Percentiles rank a stretch among this genome's conserved stretches.
Conservation (phyloP, 768 basidiomycete species). For the Phlebiopsis flavidoalba region DNA sequence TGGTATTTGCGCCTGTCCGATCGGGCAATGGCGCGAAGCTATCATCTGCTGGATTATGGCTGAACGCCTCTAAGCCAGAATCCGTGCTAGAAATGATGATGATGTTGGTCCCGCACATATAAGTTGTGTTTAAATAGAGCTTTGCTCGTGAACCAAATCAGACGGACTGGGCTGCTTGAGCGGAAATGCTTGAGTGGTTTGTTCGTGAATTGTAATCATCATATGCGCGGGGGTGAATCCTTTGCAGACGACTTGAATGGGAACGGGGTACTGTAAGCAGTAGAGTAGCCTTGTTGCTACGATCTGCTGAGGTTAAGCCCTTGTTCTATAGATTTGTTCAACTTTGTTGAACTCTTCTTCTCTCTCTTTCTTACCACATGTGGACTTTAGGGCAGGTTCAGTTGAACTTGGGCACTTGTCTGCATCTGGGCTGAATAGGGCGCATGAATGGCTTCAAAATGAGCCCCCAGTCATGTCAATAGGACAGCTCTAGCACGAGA, state of each 20-base stretch:
- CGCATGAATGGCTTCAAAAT: neutral
- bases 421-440: neutral
- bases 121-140: slow-evolving; percentile 62
- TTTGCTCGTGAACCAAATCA: slow-evolving; percentile 68
- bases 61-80: slow-evolving; percentile 83
- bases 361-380: slow-evolving; percentile 25
- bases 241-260: slow-evolving; percentile 77
- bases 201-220: slow-evolving; percentile 55
- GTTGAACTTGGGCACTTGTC: slow-evolving; percentile 12
- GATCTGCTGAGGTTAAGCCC: slow-evolving; percentile 74
- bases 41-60: slow-evolving; percentile 82
- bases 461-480: neutral
- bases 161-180: slow-evolving; percentile 40
- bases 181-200: slow-evolving; percentile 52
- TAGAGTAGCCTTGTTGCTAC: slow-evolving; percentile 78
- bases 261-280: slow-evolving; percentile 72
- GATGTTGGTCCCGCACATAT: slow-evolving; percentile 65
- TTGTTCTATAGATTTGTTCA: slow-evolving; percentile 68
- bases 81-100: slow-evolving; percentile 70
- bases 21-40: slow-evolving; percentile 75
- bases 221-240: slow-evolving; percentile 64
- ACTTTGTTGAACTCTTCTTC: slow-evolving; percentile 40
- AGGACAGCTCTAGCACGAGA: neutral
- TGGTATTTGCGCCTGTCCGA: slow-evolving; percentile 78
- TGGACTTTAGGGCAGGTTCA: slow-evolving; percentile 39